phyloP scores from a whole-genome alignment of 2,329 filamentous ascomycete species.

The Colletotrichum australisinense region DNA sequence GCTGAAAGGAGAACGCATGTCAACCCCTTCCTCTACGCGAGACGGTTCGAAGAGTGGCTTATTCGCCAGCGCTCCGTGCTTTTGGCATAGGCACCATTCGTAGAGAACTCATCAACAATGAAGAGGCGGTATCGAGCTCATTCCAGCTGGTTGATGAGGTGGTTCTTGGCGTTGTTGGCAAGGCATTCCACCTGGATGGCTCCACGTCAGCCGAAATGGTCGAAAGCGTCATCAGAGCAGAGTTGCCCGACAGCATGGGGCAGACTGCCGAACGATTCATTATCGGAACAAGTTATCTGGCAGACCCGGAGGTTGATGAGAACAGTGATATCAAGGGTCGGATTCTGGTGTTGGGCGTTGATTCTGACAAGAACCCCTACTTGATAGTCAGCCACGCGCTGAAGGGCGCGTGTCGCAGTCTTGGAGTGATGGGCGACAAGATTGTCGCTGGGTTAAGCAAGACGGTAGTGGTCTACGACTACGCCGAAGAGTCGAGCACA shows the following conservation, averaged over 20 bases:
- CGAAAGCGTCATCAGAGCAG: conserved; percentile 84
- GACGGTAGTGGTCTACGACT: conserved; percentile 75
- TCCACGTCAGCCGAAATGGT: conserved; percentile 74
- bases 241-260: conserved; percentile 71
- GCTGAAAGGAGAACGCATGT: conserved; percentile 90
- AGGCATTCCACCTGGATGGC: conserved; percentile 70
- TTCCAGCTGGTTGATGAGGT: conserved; percentile 94
- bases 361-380: conserved; percentile 78
- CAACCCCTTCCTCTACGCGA: conserved; percentile 80
- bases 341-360: conserved; percentile 87
- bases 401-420: conserved; percentile 82
- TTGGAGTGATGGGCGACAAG: conserved; percentile 79
- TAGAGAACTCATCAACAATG: conserved; percentile 75
- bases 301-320: conserved; percentile 67
- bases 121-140: conserved; percentile 82
- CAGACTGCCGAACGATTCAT: conserved; percentile 81
- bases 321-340: conserved; percentile 71
- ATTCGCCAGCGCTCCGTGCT: conserved; percentile 80
- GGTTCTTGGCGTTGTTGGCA: conserved; percentile 80
- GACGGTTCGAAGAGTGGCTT: conserved; percentile 88
- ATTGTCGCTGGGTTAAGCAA: conserved; percentile 92
- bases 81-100: conserved; percentile 91
- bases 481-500: conserved; percentile 65
- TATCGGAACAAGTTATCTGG: conserved; percentile 86
- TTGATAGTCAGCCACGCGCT: conserved; percentile 76